Conservation (phyloP, 2,329 filamentous ascomycete species). For the Curvularia verruculosa region DNA sequence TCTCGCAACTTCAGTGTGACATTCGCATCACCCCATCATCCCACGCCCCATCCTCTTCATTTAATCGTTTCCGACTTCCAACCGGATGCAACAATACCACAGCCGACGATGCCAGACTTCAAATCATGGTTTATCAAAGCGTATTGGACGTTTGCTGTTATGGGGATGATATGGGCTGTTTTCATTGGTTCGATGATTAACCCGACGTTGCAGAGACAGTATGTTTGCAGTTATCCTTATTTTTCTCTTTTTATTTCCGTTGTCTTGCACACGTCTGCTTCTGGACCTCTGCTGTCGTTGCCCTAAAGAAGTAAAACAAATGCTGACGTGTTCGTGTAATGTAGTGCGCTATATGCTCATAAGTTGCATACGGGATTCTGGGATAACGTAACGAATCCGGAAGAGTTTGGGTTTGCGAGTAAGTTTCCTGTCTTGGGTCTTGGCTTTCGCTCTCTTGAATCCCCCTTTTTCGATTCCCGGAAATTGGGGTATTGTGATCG, state of each 20-base stretch:
- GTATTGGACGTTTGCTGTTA: conserved; percentile 52
- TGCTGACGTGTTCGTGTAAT: neutral
- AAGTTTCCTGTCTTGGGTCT: conserved; percentile 18
- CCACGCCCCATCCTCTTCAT: neutral
- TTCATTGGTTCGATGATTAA: conserved; percentile 70
- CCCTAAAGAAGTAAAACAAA: neutral
- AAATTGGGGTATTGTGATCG: neutral
- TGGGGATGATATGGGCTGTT: conserved; percentile 68
- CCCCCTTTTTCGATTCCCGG: neutral
- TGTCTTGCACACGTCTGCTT: neutral
- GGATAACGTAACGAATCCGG: conserved; percentile 75
- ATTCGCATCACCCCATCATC: neutral
- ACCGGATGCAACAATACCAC: neutral
- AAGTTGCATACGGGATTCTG: conserved; percentile 75
- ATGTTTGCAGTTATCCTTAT: conserved; percentile 45
- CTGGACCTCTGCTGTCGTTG: neutral
- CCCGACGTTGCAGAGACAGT: conserved; percentile 81
- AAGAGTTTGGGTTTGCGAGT: conserved; percentile 88
- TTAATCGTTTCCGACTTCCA: too few species aligned
- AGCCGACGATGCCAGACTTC: conserved; percentile 34
- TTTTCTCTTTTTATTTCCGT: neutral
- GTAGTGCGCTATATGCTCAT: conserved; percentile 82
- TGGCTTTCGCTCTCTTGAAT: neutral
- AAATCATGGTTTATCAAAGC: conserved; percentile 42
- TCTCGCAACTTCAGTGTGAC: neutral